Percentiles rank a stretch among this genome's conserved stretches.
phyloP scores from a whole-genome alignment of 73 alveolate species.

The Tetrahymena thermophila region DNA sequence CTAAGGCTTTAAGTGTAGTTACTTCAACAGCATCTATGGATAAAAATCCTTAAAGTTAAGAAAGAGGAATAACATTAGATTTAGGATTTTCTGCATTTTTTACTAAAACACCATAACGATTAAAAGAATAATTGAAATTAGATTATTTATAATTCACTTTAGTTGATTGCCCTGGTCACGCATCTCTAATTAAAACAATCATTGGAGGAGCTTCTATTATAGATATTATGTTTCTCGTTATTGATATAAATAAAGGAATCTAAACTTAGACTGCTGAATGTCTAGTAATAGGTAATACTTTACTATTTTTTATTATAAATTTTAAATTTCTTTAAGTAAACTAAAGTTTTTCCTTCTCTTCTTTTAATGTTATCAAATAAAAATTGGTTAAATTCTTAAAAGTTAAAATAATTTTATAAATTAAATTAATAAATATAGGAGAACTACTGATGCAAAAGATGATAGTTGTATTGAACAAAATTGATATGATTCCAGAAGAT shows the following conservation, averaged over 20 bases:
- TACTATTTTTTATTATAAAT: too few relatives aligned
- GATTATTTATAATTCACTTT: constrained; percentile 85
- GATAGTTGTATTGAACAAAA: constrained; percentile 90
- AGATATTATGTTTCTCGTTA: constrained; percentile 92
- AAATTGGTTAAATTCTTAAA: too few relatives aligned
- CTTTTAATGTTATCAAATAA: too few relatives aligned
- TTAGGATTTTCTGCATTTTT: constrained; percentile 97
- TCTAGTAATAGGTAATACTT: neutral
- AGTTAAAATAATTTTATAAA: too few relatives aligned
- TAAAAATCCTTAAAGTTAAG: constrained; percentile 93
- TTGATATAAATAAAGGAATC: constrained; percentile 85
- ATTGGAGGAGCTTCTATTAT: constrained; percentile 99
- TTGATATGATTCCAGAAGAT: constrained; percentile 86
- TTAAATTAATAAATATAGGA: constrained; percentile 88
- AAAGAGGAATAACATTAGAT: constrained; percentile 98
- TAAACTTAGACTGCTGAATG: constrained; percentile 43
- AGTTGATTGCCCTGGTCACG: constrained; percentile 99
- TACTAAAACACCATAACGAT: constrained; percentile 57
- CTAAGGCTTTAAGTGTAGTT: constrained; percentile 81
- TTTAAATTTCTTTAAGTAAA: neutral
- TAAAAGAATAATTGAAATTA: constrained; percentile 25
- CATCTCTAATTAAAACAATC: constrained; percentile 95
- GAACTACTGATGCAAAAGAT: constrained; percentile 92
- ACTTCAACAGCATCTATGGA: constrained; percentile 98
- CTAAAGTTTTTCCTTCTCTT: neutral